Percentiles rank a stretch among this genome's conserved stretches.
These are phyloP conservation scores for Aristolochia contorta DNA, from an alignment of 164 flowering plant species.

Conservation along the genomic window DNA sequence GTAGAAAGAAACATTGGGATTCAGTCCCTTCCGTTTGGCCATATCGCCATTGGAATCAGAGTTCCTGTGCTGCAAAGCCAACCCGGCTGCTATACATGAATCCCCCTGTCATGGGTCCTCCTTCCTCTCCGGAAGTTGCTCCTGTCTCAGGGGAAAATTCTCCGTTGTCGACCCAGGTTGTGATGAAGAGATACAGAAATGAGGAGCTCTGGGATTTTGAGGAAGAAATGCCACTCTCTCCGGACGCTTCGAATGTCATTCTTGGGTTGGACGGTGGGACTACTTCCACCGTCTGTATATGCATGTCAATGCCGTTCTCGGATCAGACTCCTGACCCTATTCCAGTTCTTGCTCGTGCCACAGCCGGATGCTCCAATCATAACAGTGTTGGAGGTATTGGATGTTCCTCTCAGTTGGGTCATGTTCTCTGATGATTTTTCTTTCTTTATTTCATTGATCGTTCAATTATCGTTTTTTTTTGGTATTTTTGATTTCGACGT, in stretches of 20 bases:
- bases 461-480: not conserved
- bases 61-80: too few relatives aligned
- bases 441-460: too few relatives aligned
- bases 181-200: constrained; percentile 44
- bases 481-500: not conserved
- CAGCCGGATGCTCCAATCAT: constrained; percentile 84
- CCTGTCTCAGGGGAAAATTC: not conserved
- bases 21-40: constrained; percentile 7
- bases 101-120: too few relatives aligned
- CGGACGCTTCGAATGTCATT: constrained; percentile 27
- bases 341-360: constrained; percentile 71
- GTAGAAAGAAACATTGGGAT: too few relatives aligned
- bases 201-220: constrained; percentile 57
- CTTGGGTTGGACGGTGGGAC: constrained; percentile 89
- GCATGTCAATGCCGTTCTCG: constrained; percentile 52
- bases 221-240: constrained; percentile 16
- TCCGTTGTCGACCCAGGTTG: not conserved
- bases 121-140: too few relatives aligned
- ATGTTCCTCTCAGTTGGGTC: not conserved
- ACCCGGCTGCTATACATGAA: too few relatives aligned
- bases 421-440: not conserved
- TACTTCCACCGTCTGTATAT: constrained; percentile 76
- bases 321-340: constrained; percentile 39
- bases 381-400: constrained; percentile 79
- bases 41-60: constrained; percentile 9